Base-by-base conservation (phyloP, 495 filamentous ascomycete genomes). In the Daldinia grandis region DNA sequence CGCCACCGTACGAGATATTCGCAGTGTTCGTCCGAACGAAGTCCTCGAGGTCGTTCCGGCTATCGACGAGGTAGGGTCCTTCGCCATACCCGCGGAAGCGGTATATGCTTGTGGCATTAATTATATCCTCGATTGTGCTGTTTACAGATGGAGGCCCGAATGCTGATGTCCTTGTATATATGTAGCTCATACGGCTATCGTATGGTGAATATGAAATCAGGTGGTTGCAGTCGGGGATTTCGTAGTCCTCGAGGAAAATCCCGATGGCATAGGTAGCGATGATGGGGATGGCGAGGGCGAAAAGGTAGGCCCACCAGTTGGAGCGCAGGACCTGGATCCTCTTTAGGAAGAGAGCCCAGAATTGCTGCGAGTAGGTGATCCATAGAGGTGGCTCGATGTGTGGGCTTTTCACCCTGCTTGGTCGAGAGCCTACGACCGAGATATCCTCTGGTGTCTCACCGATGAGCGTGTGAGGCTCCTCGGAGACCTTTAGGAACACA, bases 401-500 rank as follows among this genome's bases (percentile, higher is more conserved):
- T 10, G 63, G 58, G 14, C 30, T 53, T 53, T 65, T 73, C 7
- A 58, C 49, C 3, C 49, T 59, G 67, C 74, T 74, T 38, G 27
- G 53, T 21, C 64, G 65, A 24, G 68, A 66, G 15, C 54, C 64
- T 19, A 55, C 38, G 28, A 59, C 62, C 5, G 69, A 75, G 19
- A 71, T 74, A 28, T 76, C 66, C 38, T 75, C 69, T 12, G 47
- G 55, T 4, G 60, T 64, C 25, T 70, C 64, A 4, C 65, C 68
- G 49, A 67, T 50, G 58, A 80, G 74, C 14, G 78, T 72, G 30
- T 76, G 67, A 44, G 81, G 75, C 68, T 92, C 89, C 42, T 87
- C 87, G 0, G 90, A 89, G 35, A 92, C 82, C 47, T 88, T 89
- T 17, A 93, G 80, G 76, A 93, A 93, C 0, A 92, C 88, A 69